Evolutionary conservation across 2,329 filamentous ascomycete genomes (phyloP), one percentile per base, ranked within the genome.

Genomic region (Graphilbum ipis-grandicollis): DNA sequence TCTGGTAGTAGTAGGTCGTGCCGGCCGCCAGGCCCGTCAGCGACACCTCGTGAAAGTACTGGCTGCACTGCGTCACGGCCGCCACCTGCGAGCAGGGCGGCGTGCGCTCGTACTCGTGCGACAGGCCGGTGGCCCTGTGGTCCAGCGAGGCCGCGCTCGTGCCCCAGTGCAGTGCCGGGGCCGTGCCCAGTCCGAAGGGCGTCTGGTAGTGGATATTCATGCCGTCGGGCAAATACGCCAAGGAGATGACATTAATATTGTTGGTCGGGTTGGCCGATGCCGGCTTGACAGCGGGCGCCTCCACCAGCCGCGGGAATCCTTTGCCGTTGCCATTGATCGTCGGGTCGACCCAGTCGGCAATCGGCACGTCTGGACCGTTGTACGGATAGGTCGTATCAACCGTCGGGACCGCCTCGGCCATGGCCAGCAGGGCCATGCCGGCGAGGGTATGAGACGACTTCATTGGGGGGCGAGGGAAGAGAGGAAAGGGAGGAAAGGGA

Each of bases 171-270:
- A 68, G 52, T 1, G 53, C 48, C 0, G 65, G 64, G 5, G 50
- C 43, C n/a, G 45, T 47, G 13, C 58, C 60, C n/a, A 68, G 48
- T 7, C 65, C 64, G 43, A 67, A 68, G 0, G 65, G 62, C 1
- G 65, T 68, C 50, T 68, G 65, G 47, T 58, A 68, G 49, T 68
- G 64, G 38, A 68, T 56, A 46, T 64, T 65, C 46, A 68, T 60
- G 25, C 64, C 65, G 35, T 53, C 48, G 1, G 62, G 62, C 3
- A 65, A 41, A 41, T 65, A 68, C 1, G 63, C 54, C 39, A 65
- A 43, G 5, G 58, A 57, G 39, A 68, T 63, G 28, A 68, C 64
- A 42, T 68, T 68, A 48, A 68, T 48, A 37, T 68, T 68, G 52
- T 68, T 68, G 30, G 52, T 60, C 7, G 63, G 59, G 33, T 61